Percentiles rank a stretch among this genome's conserved stretches.
Evolutionary conservation across 306 rosid species (phyloP).

Genomic region (Medicago truncatula): DNA sequence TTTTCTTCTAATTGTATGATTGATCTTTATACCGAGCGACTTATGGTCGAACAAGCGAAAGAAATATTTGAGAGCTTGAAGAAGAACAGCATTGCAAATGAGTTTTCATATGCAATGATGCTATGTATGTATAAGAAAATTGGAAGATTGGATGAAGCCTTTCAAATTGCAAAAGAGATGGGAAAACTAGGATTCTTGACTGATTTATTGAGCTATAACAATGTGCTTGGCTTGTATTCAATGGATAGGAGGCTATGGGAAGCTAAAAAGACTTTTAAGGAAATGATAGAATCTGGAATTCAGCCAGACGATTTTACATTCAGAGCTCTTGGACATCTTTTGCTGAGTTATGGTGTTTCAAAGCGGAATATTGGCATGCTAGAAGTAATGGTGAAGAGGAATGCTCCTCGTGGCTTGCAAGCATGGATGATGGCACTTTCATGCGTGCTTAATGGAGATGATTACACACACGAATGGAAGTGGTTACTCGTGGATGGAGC

Average conservation of each 20-base stretch:
- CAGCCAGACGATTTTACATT: constrained; percentile 74
- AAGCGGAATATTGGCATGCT: constrained; percentile 71
- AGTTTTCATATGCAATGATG: constrained; percentile 89
- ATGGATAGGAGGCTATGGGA: constrained; percentile 62
- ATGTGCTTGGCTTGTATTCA: constrained; percentile 71
- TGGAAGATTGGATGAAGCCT: constrained; percentile 72
- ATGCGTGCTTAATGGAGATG: constrained; percentile 48
- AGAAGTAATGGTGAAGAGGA: constrained; percentile 63
- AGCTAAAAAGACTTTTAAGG: constrained; percentile 62
- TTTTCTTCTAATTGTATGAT: constrained; percentile 90
- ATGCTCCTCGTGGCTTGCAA: constrained; percentile 54
- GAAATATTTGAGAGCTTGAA: constrained; percentile 68
- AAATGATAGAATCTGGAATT: constrained; percentile 61
- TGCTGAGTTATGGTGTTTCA: constrained; percentile 72
- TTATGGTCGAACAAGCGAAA: constrained; percentile 70
- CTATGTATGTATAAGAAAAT: constrained; percentile 79
- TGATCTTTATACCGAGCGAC: constrained; percentile 73
- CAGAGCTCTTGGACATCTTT: constrained; percentile 65
- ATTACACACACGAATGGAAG: constrained; percentile 42
- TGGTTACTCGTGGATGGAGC: constrained; percentile 21
- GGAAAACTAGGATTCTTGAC: constrained; percentile 55
- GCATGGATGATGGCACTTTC: constrained; percentile 69
- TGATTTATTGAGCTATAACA: constrained; percentile 71
- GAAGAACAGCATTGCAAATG: constrained; percentile 63
- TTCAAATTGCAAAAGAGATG: constrained; percentile 67